A percentile compares a stretch with the other conserved stretches of the same genome.
phyloP scores from a whole-genome alignment of 2,329 filamentous ascomycete genomes.

The Phoma sp. region DNA sequence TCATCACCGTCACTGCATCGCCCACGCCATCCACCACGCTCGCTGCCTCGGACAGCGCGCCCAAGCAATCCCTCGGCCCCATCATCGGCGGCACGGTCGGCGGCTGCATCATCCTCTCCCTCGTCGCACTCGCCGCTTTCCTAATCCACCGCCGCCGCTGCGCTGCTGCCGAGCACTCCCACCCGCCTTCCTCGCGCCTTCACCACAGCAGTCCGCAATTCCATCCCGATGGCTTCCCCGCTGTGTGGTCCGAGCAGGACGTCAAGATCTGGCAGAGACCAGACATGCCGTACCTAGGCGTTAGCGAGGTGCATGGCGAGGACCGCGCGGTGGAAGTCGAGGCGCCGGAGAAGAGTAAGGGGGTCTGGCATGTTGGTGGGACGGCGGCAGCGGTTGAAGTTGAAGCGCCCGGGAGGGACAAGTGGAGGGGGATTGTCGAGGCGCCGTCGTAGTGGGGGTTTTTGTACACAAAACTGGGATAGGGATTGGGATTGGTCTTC shows the following conservation, averaged over 20 bases:
- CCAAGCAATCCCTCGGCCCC: constrained; percentile 28
- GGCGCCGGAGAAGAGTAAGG: constrained; percentile 7
- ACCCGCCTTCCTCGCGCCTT: neutral
- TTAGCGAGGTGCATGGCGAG: constrained; percentile 7
- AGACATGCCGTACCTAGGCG: neutral
- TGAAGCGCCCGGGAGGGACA: neutral
- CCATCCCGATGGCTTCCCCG: constrained; percentile 7
- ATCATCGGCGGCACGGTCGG: constrained; percentile 45
- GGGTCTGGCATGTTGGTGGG: neutral
- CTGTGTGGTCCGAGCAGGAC: constrained; percentile 1
- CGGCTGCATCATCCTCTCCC: constrained; percentile 33
- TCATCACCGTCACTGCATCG: constrained; percentile 11
- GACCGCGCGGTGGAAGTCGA: constrained; percentile 14
- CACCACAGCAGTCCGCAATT: constrained; percentile 5
- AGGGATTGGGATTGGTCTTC: no score
- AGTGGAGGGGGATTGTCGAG: constrained; percentile 1
- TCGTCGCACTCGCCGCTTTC: constrained; percentile 30
- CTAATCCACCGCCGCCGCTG: constrained; percentile 28
- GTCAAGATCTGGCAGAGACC: constrained; percentile 5
- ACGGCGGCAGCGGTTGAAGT: neutral
- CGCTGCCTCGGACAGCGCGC: neutral
- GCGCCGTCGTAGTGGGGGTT: neutral
- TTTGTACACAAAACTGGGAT: no score
- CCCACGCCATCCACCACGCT: constrained; percentile 2
- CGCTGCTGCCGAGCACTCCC: neutral